These are phyloP conservation scores for Wickerhamiella hasegawae DNA, from an alignment of 805 yeast genomes.

Conservation along the genomic window DNA sequence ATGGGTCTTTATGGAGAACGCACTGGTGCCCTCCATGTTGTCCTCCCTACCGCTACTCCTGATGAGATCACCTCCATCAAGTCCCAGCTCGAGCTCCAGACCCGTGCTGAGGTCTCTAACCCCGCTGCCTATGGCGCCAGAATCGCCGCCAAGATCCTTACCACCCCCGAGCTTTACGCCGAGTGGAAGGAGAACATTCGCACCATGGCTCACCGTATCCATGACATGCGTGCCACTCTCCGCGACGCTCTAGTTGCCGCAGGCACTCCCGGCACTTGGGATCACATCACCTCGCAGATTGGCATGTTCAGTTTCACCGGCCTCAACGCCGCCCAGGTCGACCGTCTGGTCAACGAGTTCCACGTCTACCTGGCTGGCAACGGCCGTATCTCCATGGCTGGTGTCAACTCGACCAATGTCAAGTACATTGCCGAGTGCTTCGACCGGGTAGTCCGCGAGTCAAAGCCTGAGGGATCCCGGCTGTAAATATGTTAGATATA, in stretches of 20 bases:
- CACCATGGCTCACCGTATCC: conserved; percentile 64
- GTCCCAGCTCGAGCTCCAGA: conserved; percentile 69
- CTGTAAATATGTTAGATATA: no score
- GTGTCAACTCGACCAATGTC: conserved; percentile 68
- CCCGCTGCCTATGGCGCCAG: conserved; percentile 93
- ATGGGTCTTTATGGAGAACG: conserved; percentile 94
- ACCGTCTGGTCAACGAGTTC: conserved; percentile 51
- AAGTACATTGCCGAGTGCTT: conserved; percentile 31
- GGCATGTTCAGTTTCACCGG: conserved; percentile 98
- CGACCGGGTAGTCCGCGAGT: conserved; percentile 24
- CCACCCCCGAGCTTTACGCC: conserved; percentile 37
- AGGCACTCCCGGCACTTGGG: conserved; percentile 59
- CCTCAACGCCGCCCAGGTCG: conserved; percentile 51
- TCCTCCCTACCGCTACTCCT: conserved; percentile 32
- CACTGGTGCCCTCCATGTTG: conserved; percentile 62
- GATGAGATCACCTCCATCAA: conserved; percentile 31
- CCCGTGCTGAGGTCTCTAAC: conserved; percentile 78
- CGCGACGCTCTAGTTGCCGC: conserved; percentile 40
- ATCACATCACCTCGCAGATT: conserved; percentile 70
- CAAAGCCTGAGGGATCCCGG: no score
- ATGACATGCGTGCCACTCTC: conserved; percentile 50
- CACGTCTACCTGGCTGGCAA: conserved; percentile 67
- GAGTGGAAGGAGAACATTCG: conserved; percentile 77
- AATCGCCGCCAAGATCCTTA: conserved; percentile 64
- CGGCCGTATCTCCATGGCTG: conserved; percentile 91